Evolutionary conservation across 1,139 yeast genomes (phyloP).

Genomic region (Casaregolazyma suthepensis): DNA sequence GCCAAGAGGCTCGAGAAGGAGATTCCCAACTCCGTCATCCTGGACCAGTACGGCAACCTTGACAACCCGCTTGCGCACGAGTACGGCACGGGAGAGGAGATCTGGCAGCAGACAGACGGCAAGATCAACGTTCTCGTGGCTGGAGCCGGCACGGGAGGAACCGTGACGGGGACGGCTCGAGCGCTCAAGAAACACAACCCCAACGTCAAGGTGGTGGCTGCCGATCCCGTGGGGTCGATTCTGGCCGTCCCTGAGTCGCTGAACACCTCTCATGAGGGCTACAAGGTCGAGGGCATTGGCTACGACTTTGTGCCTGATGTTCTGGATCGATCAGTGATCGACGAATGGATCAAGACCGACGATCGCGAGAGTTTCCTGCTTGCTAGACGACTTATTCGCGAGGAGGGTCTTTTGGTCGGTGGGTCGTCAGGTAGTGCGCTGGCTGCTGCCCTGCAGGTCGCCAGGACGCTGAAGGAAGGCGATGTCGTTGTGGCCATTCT

Average conservation of each 20-base stretch:
- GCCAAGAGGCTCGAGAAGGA: conserved; percentile 77
- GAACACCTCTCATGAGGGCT: conserved; percentile 53
- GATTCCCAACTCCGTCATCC: conserved; percentile 77
- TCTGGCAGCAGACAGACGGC: conserved; percentile 76
- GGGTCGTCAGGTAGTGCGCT: conserved; percentile 85
- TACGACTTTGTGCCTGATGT: conserved; percentile 86
- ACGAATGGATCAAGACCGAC: conserved; percentile 81
- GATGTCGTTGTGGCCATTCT: conserved; percentile 75
- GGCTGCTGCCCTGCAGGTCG: conserved; percentile 71
- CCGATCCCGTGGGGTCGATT: conserved; percentile 85
- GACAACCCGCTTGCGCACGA: conserved; percentile 84
- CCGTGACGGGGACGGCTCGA: conserved; percentile 70
- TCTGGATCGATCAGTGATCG: conserved; percentile 59
- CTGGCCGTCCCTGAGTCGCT: conserved; percentile 76
- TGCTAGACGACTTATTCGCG: conserved; percentile 76
- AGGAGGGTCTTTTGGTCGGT: conserved; percentile 84
- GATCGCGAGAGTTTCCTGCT: conserved; percentile 75
- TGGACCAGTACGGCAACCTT: conserved; percentile 75
- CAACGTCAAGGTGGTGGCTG: conserved; percentile 60
- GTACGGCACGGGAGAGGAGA: conserved; percentile 79
- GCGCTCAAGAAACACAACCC: conserved; percentile 71
- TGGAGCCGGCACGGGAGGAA: conserved; percentile 91
- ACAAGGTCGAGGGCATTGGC: conserved; percentile 89
- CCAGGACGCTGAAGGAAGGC: conserved; percentile 62
- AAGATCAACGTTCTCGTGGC: conserved; percentile 72